A percentile compares a stretch with the other conserved stretches of the same genome.
phyloP scores from a whole-genome alignment of 148 eudicot genomes.

The Suaeda aralocaspica region DNA sequence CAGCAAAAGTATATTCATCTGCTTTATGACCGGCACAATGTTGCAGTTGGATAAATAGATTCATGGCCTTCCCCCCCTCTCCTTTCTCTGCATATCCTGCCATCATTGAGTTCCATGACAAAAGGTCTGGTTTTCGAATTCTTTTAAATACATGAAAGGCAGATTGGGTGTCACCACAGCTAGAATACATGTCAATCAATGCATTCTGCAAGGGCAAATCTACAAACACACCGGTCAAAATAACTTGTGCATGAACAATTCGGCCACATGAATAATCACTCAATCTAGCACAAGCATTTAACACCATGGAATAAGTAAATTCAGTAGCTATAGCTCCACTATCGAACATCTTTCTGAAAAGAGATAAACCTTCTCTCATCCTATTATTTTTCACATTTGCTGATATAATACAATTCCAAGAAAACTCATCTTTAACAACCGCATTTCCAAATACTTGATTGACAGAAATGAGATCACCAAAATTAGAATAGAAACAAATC shows the following conservation, averaged over 20 bases:
- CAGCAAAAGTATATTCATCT: slow-evolving; percentile 81
- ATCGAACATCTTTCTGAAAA: slow-evolving; percentile 48
- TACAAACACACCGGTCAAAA: slow-evolving; percentile 39
- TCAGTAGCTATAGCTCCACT: slow-evolving; percentile 46
- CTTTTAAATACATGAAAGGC: slow-evolving; percentile 48
- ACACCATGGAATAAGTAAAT: slow-evolving; percentile 65
- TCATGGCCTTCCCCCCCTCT: slow-evolving; percentile 59
- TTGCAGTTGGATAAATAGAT: slow-evolving; percentile 41
- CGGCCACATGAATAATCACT: slow-evolving; percentile 43
- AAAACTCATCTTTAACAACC: slow-evolving; percentile 42
- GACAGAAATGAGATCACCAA: slow-evolving; percentile 53
- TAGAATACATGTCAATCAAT: slow-evolving; percentile 77
- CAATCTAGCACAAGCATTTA: slow-evolving; percentile 60
- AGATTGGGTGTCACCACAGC: slow-evolving; percentile 46
- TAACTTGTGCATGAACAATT: slow-evolving; percentile 50
- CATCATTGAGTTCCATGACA: slow-evolving; percentile 87
- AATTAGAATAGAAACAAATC: slow-evolving; percentile 54
- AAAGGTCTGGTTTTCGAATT: slow-evolving; percentile 56
- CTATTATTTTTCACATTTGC: slow-evolving; percentile 56
- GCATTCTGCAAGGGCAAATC: slow-evolving; percentile 79
- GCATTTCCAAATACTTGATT: slow-evolving; percentile 38
- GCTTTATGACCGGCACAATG: slow-evolving; percentile 37
- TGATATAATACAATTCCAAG: slow-evolving; percentile 69
- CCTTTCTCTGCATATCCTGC: slow-evolving; percentile 61
- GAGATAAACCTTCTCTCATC: slow-evolving; percentile 36